Evolutionary conservation across 1,284 basidiomycete species (phyloP).

Genomic region (Ustilago lituana): DNA sequence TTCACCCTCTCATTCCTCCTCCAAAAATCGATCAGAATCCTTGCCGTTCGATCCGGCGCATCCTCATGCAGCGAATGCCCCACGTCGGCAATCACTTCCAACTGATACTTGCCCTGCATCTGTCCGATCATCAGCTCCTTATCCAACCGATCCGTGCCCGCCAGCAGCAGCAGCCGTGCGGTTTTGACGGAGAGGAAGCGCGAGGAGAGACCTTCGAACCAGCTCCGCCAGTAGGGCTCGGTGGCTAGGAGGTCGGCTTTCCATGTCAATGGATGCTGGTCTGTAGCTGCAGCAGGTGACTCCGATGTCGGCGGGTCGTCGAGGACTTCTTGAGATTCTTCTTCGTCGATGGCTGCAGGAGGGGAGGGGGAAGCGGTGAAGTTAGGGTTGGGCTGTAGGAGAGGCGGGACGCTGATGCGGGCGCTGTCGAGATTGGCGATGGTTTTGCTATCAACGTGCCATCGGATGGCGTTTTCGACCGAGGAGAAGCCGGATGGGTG

Average conservation of each 20-base stretch:
- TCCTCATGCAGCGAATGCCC: slow-evolving; percentile 98
- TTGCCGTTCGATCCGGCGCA: slow-evolving; percentile 80
- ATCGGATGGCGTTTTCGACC: slow-evolving; percentile 85
- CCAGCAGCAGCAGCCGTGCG: slow-evolving; percentile 86
- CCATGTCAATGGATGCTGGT: slow-evolving; percentile 72
- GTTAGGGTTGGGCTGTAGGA: slow-evolving; percentile 45
- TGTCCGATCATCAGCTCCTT: slow-evolving; percentile 95
- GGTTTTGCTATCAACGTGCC: slow-evolving; percentile 77
- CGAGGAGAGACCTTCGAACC: slow-evolving; percentile 85
- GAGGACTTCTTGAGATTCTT: slow-evolving; percentile 28
- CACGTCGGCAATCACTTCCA: slow-evolving; percentile 83
- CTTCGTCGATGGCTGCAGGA: neutral
- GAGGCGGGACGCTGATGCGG: slow-evolving; percentile 60
- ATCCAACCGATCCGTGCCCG: slow-evolving; percentile 91
- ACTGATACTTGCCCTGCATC: slow-evolving; percentile 90
- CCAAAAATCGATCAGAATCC: slow-evolving; percentile 88
- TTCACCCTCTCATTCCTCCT: slow-evolving; percentile 77
- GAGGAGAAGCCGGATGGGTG: slow-evolving; percentile 85
- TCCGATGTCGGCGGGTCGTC: neutral
- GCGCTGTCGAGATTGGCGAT: slow-evolving; percentile 63
- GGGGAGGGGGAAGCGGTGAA: neutral
- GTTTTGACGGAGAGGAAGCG: slow-evolving; percentile 80
- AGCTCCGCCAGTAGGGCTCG: slow-evolving; percentile 89
- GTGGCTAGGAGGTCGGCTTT: slow-evolving; percentile 83
- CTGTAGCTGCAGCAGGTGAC: neutral